Evolutionary conservation across 2,329 filamentous ascomycete species (phyloP).

Genomic region (Trichoderma koningii): DNA sequence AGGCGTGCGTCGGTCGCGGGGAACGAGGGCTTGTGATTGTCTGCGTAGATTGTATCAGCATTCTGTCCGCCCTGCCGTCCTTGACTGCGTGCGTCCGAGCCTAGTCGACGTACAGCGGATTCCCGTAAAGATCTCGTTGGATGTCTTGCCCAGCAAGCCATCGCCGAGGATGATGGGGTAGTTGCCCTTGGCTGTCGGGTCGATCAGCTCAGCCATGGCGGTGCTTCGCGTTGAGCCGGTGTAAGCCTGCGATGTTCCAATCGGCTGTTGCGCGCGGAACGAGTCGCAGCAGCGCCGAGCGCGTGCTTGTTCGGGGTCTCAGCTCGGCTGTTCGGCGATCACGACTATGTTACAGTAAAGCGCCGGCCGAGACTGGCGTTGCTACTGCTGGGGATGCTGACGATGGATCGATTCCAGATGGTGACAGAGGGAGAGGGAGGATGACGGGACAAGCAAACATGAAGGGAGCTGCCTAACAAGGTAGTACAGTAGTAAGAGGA

Average conservation of each 20-base stretch:
- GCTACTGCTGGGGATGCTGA: neutral
- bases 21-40: slow-evolving; percentile 62
- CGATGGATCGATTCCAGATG: neutral
- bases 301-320: neutral
- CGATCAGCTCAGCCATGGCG: slow-evolving; percentile 49
- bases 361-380: neutral
- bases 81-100: neutral
- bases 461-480: too few relatives aligned
- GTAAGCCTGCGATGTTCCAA: neutral
- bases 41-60: slow-evolving; percentile 40
- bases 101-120: slow-evolving; percentile 53
- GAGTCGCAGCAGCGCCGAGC: neutral
- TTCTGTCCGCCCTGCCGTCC: too few relatives aligned
- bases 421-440: too few relatives aligned
- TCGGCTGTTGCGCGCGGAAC: neutral
- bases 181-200: slow-evolving; percentile 62
- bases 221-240: neutral
- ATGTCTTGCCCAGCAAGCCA: slow-evolving; percentile 56
- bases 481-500: too few relatives aligned
- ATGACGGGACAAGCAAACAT: too few relatives aligned
- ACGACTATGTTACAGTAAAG: neutral
- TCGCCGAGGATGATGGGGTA: slow-evolving; percentile 67
- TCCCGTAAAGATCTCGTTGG: slow-evolving; percentile 61
- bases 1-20: slow-evolving; percentile 54
- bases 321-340: neutral